Conservation (phyloP, 345 rosid species). For the Eucalyptus sp. region DNA sequence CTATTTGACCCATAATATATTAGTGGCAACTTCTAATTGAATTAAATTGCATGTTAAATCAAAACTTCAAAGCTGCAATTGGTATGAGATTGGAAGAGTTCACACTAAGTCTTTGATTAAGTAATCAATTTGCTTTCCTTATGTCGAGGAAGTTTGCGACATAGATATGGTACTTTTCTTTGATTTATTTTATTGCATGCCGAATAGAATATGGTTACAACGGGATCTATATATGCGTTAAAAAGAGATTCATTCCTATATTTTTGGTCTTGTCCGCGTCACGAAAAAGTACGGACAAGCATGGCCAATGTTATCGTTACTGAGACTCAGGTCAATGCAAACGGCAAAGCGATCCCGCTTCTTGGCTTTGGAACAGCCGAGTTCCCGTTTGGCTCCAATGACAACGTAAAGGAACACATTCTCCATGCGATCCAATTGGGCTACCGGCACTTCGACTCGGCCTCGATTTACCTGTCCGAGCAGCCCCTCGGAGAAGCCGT, state of each 20-base stretch:
- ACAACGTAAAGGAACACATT: neutral
- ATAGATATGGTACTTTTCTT: no score
- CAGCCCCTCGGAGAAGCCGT: constrained; percentile 2
- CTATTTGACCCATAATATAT: no score
- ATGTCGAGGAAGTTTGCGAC: no score
- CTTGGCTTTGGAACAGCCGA: constrained; percentile 14
- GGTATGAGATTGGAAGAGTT: no score
- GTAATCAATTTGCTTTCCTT: no score
- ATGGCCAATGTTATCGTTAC: neutral
- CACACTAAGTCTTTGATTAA: no score
- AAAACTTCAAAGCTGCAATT: no score
- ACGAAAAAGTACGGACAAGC: neutral
- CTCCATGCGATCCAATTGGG: constrained; percentile 3
- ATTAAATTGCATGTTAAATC: no score
- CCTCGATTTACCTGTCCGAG: neutral
- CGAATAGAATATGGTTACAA: neutral
- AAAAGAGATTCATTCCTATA: neutral
- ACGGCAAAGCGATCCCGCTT: neutral
- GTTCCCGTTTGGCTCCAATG: neutral
- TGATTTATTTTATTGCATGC: neutral
- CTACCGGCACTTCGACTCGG: constrained; percentile 4
- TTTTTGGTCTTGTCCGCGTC: neutral
- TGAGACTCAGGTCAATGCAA: neutral
- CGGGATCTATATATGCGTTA: neutral
- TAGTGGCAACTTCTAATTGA: no score